Base-by-base conservation (phyloP, 2,329 filamentous ascomycete genomes). In the Colletotrichum viniferum region DNA sequence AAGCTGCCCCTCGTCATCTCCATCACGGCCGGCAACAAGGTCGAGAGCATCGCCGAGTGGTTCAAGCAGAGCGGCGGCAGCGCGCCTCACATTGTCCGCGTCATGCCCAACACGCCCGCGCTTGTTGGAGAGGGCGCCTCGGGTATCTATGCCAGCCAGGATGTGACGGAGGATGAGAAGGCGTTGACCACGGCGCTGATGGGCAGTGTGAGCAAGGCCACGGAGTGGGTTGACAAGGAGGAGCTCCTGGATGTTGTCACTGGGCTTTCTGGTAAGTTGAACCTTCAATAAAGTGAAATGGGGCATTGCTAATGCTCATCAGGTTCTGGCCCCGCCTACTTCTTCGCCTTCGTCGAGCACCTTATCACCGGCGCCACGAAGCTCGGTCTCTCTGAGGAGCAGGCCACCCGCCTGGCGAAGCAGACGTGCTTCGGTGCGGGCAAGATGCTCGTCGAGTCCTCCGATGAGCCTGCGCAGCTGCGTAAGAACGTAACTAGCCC, bases 31-130 rank as follows among this genome's bases (percentile, higher is more conserved):
- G 88, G 88, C 69, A 87, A 89, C 78, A 88, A 87, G 10, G 81
- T 88, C 32, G 80, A 79, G 38, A 88, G 85, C 79, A 79, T 89
- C 78, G 81, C 81, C 55, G 78, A 81, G 55, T 89, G 88, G 88
- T 79, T 86, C 72, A 84, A 80, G 71, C 81, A 84, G 1, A 74
- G 81, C 2, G 83, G 82, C 38, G 85, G 84, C 5, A 81, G 81
- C 26, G 79, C 83, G 2, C 86, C 87, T 1, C 86, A 86, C 61
- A 83, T 88, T 18, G 86, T 89, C n/a, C 85, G 88, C 24, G 87
- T 89, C 73, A 89, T 89, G 88, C 88, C 88, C 69, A 89, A 89
- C 81, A 89, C 87, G 7, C 88, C 88, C 3, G 88, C 88, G 8
- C 80, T 89, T 36, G 85, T 89, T 12, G 86, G 87, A 28, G 87